These are phyloP conservation scores for Debaryomycetaceae sp. DNA, from an alignment of 1,139 yeast species.

Conservation along the genomic window DNA sequence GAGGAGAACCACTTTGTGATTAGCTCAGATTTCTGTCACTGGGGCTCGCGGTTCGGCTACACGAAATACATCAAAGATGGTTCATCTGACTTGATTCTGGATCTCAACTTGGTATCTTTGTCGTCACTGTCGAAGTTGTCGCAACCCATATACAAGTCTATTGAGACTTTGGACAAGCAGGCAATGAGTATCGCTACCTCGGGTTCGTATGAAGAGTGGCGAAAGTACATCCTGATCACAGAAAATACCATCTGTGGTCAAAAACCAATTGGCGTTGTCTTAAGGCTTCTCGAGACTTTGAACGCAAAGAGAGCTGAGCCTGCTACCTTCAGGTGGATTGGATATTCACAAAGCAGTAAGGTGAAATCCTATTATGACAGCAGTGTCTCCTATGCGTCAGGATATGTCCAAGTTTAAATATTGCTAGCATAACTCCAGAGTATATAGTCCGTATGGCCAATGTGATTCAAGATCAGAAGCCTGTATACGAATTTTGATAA, in stretches of 20 bases:
- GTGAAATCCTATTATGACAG: constrained; percentile 54
- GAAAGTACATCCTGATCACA: constrained; percentile 58
- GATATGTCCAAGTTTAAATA: constrained; percentile 40
- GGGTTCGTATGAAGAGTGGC: constrained; percentile 60
- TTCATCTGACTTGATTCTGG: constrained; percentile 10
- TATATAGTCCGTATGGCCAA: background rate
- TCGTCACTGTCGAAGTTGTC: constrained; percentile 5
- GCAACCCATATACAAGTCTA: constrained; percentile 61
- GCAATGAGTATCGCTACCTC: constrained; percentile 65
- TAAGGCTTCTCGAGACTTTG: constrained; percentile 45
- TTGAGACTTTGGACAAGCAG: constrained; percentile 62
- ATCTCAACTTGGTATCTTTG: constrained; percentile 15
- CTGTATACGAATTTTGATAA: background rate
- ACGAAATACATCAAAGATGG: constrained; percentile 48
- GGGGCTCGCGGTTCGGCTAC: constrained; percentile 84
- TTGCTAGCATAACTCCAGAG: background rate
- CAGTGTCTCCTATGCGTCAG: constrained; percentile 90
- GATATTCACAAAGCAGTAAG: constrained; percentile 73
- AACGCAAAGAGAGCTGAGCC: background rate
- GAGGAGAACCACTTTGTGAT: constrained; percentile 67
- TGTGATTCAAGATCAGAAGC: background rate
- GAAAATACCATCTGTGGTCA: constrained; percentile 95
- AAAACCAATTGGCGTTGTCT: constrained; percentile 67
- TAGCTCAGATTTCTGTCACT: constrained; percentile 93
- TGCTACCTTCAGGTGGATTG: constrained; percentile 61